Conservation (phyloP, 2,329 filamentous ascomycete species). For the Cladosporium colombiae region DNA sequence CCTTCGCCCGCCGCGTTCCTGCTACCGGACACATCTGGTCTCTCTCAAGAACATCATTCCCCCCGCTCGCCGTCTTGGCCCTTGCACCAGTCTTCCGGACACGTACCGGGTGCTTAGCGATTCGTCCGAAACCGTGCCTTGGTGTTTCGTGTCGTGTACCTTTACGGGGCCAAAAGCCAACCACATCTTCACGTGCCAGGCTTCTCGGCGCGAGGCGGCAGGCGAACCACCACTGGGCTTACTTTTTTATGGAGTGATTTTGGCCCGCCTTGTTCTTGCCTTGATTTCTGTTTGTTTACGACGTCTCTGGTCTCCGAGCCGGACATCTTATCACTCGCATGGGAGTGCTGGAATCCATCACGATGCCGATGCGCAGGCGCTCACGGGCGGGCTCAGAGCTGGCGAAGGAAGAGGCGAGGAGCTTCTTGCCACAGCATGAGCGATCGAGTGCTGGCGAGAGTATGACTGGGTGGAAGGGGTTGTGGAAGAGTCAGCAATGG, state of each 20-base stretch:
- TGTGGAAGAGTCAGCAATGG: constrained; percentile 20
- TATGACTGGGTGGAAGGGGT: constrained; percentile 13
- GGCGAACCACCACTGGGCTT: not conserved
- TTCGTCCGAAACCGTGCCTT: not conserved
- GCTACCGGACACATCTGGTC: not conserved
- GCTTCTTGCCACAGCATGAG: constrained; percentile 19
- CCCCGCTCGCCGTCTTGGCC: constrained; percentile 3
- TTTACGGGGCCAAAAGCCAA: not conserved
- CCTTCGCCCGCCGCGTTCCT: not conserved
- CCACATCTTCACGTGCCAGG: constrained; percentile 1
- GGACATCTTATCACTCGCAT: constrained; percentile 3
- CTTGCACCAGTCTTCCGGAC: not conserved
- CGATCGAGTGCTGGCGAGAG: not conserved
- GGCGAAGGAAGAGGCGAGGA: constrained; percentile 16
- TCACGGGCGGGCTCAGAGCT: constrained; percentile 16
- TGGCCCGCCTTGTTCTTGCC: not conserved
- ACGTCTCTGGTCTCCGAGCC: not conserved
- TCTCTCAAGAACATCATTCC: not conserved
- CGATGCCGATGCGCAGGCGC: constrained; percentile 19
- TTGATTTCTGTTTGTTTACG: not conserved
- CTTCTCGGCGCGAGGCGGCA: not conserved
- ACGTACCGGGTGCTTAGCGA: not conserved
- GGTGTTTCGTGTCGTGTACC: not conserved
- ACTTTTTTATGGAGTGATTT: constrained; percentile 9
- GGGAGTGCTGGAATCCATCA: constrained; percentile 9